Evolutionary conservation across 2,329 filamentous ascomycete species (phyloP).

Genomic region (Tolypocladium tundrense): DNA sequence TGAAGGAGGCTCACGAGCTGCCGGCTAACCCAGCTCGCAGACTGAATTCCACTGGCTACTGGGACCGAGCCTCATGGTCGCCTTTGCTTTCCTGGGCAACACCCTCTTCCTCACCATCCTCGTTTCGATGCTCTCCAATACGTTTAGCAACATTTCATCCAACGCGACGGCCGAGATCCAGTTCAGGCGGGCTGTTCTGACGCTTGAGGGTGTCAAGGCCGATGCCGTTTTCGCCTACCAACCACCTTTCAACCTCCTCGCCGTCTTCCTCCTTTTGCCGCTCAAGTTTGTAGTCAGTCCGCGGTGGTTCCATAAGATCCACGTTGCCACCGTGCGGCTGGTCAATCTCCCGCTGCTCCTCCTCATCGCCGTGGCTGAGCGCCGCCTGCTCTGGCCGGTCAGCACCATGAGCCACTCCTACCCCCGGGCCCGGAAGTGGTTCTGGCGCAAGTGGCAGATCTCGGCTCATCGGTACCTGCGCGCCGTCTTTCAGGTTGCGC

Average conservation of each 20-base stretch:
- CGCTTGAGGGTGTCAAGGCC: conserved; percentile 75
- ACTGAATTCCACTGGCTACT: conserved; percentile 69
- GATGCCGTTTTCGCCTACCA: conserved; percentile 77
- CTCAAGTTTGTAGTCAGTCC: conserved; percentile 69
- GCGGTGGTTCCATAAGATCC: conserved; percentile 85
- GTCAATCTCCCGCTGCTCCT: conserved; percentile 69
- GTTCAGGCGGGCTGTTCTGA: conserved; percentile 70
- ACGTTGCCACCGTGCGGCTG: conserved; percentile 63
- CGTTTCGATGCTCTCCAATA: conserved; percentile 78
- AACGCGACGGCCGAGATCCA: conserved; percentile 78
- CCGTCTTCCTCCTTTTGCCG: conserved; percentile 62
- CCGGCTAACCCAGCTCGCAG: conserved; percentile 16
- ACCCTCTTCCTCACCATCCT: conserved; percentile 83
- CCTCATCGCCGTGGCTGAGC: conserved; percentile 60
- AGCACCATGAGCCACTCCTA: conserved; percentile 8
- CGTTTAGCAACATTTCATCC: conserved; percentile 65
- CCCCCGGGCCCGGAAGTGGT: conserved; percentile 28
- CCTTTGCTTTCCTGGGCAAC: conserved; percentile 78
- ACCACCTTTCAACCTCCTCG: conserved; percentile 75
- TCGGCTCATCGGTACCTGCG: conserved; percentile 63
- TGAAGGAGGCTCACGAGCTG: neutral
- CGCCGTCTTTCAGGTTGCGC: conserved; percentile 61
- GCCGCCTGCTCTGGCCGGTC: conserved; percentile 52
- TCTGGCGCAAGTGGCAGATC: conserved; percentile 60
- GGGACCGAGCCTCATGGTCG: conserved; percentile 69